These are phyloP conservation scores for Pseudoneurospora amorphoporcata DNA, from an alignment of 495 filamentous ascomycete genomes.

Conservation along the genomic window DNA sequence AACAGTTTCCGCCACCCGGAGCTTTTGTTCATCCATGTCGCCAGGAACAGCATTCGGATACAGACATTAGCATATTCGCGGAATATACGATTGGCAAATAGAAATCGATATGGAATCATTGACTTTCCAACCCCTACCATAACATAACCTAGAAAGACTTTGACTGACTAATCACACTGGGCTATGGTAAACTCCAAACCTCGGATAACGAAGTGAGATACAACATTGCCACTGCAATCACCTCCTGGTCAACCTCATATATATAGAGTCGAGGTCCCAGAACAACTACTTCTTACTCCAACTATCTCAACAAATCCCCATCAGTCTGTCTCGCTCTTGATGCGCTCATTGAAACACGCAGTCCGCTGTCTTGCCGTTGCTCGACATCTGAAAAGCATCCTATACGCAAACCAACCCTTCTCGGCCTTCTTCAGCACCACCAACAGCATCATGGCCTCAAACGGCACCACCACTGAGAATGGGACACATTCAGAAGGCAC, in stretches of 20 bases:
- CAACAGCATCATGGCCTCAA: slow-evolving; percentile 9
- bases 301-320: not conserved
- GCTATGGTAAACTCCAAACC: not conserved
- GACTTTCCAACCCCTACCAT: not conserved
- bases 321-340: not conserved
- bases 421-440: slow-evolving; percentile 17
- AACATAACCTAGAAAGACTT: not conserved
- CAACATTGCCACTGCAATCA: not conserved
- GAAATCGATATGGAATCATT: not conserved
- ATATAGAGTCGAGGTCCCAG: not conserved
- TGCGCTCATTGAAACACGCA: slow-evolving; percentile 19
- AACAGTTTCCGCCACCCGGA: not conserved
- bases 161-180: not conserved
- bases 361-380: slow-evolving; percentile 21
- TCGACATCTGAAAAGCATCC: slow-evolving; percentile 13
- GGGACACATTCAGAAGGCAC: slow-evolving; percentile 9
- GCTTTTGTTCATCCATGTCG: not conserved
- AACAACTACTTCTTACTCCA: not conserved
- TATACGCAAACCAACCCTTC: slow-evolving; percentile 4
- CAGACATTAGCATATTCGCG: not conserved
- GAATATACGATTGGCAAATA: not conserved
- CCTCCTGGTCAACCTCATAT: not conserved
- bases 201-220: not conserved
- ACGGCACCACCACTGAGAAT: slow-evolving; percentile 13
- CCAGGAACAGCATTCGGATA: not conserved